A percentile compares a stretch with the other conserved stretches of the same genome.
These are phyloP conservation scores for Penicillium alfredii DNA, from an alignment of 495 filamentous ascomycete species.

Conservation along the genomic window DNA sequence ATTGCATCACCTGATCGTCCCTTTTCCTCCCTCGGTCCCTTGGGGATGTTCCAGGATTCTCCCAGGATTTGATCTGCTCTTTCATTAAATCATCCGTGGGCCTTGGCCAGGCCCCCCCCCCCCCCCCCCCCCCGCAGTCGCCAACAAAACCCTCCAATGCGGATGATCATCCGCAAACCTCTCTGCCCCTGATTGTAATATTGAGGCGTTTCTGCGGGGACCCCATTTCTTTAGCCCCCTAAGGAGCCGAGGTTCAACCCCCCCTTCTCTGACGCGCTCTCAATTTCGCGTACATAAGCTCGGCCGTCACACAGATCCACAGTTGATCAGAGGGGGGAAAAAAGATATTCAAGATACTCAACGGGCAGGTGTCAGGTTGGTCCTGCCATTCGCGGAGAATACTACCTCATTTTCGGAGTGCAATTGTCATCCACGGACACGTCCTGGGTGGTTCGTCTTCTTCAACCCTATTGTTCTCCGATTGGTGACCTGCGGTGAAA, in stretches of 20 bases:
- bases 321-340: slow-evolving; percentile 13
- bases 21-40: slow-evolving; percentile 7
- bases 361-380: slow-evolving; percentile 13
- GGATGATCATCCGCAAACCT: slow-evolving; percentile 11
- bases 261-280: not conserved
- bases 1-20: too few relatives aligned
- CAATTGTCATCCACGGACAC: slow-evolving; percentile 4
- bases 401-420: slow-evolving; percentile 18
- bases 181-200: slow-evolving; percentile 7
- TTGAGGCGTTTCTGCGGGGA: slow-evolving; percentile 8
- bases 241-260: slow-evolving; percentile 21
- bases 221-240: slow-evolving; percentile 5
- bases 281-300: slow-evolving; percentile 6
- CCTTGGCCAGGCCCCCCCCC: slow-evolving; percentile 7
- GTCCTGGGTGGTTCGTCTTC: not conserved
- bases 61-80: slow-evolving; percentile 9
- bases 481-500: slow-evolving; percentile 10
- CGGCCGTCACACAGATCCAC: slow-evolving; percentile 20
- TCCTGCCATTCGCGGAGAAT: slow-evolving; percentile 4
- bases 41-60: slow-evolving; percentile 6
- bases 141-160: slow-evolving; percentile 6
- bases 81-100: slow-evolving; percentile 7
- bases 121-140: not conserved
- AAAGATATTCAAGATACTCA: slow-evolving; percentile 7
- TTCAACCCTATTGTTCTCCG: not conserved